A percentile compares a stretch with the other conserved stretches of the same genome.
Evolutionary conservation across 1,139 yeast genomes (phyloP).

Genomic region (Hemisphaericaspora xylofermentans): DNA sequence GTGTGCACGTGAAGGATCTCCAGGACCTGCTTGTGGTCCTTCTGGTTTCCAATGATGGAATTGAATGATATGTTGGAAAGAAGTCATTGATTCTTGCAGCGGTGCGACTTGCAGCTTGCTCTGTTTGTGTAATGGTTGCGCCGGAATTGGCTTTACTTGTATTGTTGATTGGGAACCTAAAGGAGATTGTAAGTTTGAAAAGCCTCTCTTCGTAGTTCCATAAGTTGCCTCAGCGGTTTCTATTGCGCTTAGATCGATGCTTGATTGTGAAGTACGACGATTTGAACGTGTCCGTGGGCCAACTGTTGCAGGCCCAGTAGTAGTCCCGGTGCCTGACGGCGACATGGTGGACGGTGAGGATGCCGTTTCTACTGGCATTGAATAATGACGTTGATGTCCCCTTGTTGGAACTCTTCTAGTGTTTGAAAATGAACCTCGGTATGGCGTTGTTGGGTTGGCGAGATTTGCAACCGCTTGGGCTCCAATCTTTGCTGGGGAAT

Average conservation of each 20-base stretch:
- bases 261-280: slow-evolving; percentile 8
- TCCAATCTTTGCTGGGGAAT: slow-evolving; percentile 72
- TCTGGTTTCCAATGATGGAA: slow-evolving; percentile 56
- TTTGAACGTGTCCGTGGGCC: neutral
- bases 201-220: neutral
- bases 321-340: slow-evolving; percentile 3
- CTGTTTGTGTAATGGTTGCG: slow-evolving; percentile 45
- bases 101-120: slow-evolving; percentile 36
- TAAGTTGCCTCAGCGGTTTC: slow-evolving; percentile 9
- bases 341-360: slow-evolving; percentile 2
- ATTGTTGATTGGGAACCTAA: slow-evolving; percentile 35
- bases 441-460: slow-evolving; percentile 34
- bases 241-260: slow-evolving; percentile 8
- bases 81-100: slow-evolving; percentile 50
- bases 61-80: slow-evolving; percentile 52
- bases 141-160: slow-evolving; percentile 47
- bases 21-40: slow-evolving; percentile 20
- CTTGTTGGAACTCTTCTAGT: slow-evolving; percentile 6
- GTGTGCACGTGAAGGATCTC: slow-evolving; percentile 12
- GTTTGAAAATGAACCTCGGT: slow-evolving; percentile 17
- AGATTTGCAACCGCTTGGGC: slow-evolving; percentile 69
- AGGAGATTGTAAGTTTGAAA: slow-evolving; percentile 19
- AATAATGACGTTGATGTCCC: slow-evolving; percentile 42
- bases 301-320: neutral
- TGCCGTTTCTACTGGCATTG: slow-evolving; percentile 38